Percentiles rank a stretch among this genome's conserved stretches.
These are phyloP conservation scores for Cystobasidiaceae sp. DNA, from an alignment of 1,284 basidiomycete genomes.

Conservation along the genomic window DNA sequence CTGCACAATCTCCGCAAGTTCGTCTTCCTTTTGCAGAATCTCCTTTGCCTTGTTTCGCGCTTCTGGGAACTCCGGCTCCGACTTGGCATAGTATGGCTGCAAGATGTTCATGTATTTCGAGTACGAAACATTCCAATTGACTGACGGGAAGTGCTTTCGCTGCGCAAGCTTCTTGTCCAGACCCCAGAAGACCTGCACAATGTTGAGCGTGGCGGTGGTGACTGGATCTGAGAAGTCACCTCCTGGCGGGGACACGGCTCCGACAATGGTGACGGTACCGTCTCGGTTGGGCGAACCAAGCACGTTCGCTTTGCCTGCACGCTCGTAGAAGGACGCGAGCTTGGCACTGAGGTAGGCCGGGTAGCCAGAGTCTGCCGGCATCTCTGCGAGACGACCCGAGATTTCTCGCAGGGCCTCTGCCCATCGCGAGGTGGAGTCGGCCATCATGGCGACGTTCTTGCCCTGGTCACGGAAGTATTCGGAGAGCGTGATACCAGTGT, in stretches of 20 bases:
- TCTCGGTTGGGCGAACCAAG: conserved; percentile 81
- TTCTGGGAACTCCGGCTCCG: conserved; percentile 88
- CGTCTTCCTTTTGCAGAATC: conserved; percentile 97
- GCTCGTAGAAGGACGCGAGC: conserved; percentile 96
- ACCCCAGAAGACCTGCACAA: conserved; percentile 99
- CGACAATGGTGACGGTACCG: conserved; percentile 96
- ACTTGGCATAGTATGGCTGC: conserved; percentile 85
- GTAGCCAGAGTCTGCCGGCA: conserved; percentile 99
- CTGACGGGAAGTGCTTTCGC: conserved; percentile 58
- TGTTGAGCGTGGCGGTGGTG: conserved; percentile 92
- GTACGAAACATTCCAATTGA: conserved; percentile 98
- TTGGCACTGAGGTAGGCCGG: conserved; percentile 96
- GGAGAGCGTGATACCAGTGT: conserved; percentile 97
- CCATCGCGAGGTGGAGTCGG: conserved; percentile 98
- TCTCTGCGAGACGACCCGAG: conserved; percentile 96
- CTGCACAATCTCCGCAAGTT: conserved; percentile 97
- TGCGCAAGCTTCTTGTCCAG: conserved; percentile 80
- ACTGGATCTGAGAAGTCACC: conserved; percentile 99
- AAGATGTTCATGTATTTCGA: conserved; percentile 97
- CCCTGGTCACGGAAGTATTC: conserved; percentile 99
- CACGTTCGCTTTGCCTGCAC: conserved; percentile 93
- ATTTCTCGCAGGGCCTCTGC: conserved; percentile 99
- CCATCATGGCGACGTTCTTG: conserved; percentile 99
- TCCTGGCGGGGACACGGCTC: conserved; percentile 96
- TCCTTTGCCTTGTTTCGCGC: conserved; percentile 87